phyloP scores from a whole-genome alignment of 192 early-diverging fungal species.

The Backusella morwellensis region DNA sequence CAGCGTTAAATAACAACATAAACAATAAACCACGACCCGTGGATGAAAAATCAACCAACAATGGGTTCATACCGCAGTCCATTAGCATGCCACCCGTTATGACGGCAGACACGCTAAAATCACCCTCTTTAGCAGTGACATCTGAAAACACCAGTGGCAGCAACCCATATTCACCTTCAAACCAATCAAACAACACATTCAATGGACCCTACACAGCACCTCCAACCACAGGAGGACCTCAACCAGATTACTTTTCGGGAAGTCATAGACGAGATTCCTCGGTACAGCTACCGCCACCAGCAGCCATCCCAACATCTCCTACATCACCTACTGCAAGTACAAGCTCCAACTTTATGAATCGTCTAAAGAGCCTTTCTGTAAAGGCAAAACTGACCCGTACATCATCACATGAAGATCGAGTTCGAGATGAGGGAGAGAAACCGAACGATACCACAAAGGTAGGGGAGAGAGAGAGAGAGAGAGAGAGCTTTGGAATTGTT shows the following conservation, averaged over 20 bases:
- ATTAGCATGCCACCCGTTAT: not conserved
- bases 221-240: conserved; percentile 15
- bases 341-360: conserved; percentile 38
- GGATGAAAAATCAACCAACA: not conserved
- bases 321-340: conserved; percentile 13
- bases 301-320: conserved; percentile 17
- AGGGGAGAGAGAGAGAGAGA: not conserved
- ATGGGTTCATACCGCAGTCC: not conserved
- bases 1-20: not conserved
- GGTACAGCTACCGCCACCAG: conserved; percentile 39
- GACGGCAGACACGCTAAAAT: not conserved
- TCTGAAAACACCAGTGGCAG: not conserved
- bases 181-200: not conserved
- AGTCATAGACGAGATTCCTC: conserved; percentile 19
- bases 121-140: not conserved
- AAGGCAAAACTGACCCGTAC: conserved; percentile 41
- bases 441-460: not conserved
- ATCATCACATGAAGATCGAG: conserved; percentile 38
- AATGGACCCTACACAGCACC: conserved; percentile 38
- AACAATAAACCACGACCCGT: not conserved
- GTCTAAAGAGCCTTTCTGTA: conserved; percentile 44
- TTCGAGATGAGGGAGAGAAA: not conserved
- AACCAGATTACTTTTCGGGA: conserved; percentile 31
- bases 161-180: conserved; percentile 3
- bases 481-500: too few species aligned